A percentile compares a stretch with the other conserved stretches of the same genome.
Evolutionary conservation across 2,329 filamentous ascomycete species (phyloP).

Genomic region (Ramularia collo-cygni): DNA sequence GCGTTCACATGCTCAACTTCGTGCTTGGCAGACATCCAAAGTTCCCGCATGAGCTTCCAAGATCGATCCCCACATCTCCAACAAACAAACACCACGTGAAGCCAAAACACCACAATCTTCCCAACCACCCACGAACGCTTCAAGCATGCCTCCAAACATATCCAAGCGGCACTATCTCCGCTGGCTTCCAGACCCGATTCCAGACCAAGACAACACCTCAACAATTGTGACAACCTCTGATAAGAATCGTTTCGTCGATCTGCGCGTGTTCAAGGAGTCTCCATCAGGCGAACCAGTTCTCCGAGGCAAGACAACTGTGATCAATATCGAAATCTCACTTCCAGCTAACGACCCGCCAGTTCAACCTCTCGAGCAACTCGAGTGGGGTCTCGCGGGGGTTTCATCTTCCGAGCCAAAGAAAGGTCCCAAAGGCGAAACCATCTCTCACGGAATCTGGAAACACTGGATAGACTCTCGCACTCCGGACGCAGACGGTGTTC

Average conservation of each 20-base stretch:
- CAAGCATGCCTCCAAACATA: slow-evolving; percentile 36
- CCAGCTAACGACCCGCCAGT: slow-evolving; percentile 16
- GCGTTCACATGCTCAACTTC: too few relatives aligned
- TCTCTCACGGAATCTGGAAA: slow-evolving; percentile 40
- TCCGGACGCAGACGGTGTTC: slow-evolving; percentile 30
- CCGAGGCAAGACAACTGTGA: slow-evolving; percentile 9
- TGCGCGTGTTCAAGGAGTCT: slow-evolving; percentile 40
- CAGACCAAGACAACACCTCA: neutral
- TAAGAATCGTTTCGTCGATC: slow-evolving; percentile 52
- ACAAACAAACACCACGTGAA: too few relatives aligned
- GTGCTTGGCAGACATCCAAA: too few relatives aligned
- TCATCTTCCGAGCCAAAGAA: slow-evolving; percentile 34
- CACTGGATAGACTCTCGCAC: slow-evolving; percentile 56
- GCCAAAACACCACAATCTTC: too few relatives aligned
- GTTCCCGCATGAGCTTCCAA: too few relatives aligned
- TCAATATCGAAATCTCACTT: neutral
- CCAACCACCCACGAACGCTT: too few relatives aligned
- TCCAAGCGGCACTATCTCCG: slow-evolving; percentile 54
- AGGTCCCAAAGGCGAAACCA: slow-evolving; percentile 1
- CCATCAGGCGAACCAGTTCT: slow-evolving; percentile 3
- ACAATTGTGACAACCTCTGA: slow-evolving; percentile 58
- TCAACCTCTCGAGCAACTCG: slow-evolving; percentile 36
- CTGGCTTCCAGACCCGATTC: slow-evolving; percentile 43
- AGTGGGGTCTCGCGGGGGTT: slow-evolving; percentile 60
- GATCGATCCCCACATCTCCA: too few relatives aligned